Base-by-base conservation (phyloP, 176 grass and related monocot genomes). In the Avena sativa region DNA sequence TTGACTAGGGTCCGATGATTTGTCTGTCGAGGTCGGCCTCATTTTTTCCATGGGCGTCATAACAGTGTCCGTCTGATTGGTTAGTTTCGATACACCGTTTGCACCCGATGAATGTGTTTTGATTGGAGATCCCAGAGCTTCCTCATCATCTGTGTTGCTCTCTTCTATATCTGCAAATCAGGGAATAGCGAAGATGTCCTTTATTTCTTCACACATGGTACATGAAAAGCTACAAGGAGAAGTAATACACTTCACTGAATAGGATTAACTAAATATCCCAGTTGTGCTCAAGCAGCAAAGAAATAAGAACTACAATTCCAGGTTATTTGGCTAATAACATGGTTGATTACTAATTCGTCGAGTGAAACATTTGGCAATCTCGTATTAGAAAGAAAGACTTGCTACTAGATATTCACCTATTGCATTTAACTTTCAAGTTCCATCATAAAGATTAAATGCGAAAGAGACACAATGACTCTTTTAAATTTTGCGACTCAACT, bases 131-230 rank as follows among this genome's bases (percentile, higher is more conserved):
- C 58, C 81, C 50, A 46, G 62, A 78, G 44, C 16, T 67, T 74
- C 66, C 21, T 81, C 68, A 67, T 81, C 74, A 61, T 68, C 38
- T 20, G 87, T 62, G 20, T 17, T n/a, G 28, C 82, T 85, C 20
- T 28, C 28, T 21, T 46, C 30, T 63, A 58, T 83, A 48, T 66
- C 89, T 90, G 74, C 80, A 86, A 83, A 43, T 61, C n/a, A 72
- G 13, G 65, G 13, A 75, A 59, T n/a, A 74, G 21, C 15, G 4
- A 71, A 53, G 32, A 73, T 79, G 49, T 59, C 25, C 12, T 28
- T 28, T 53, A n/a, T 44, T 58, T 38, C 21, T 15, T 62, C 76
- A 85, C 20, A 80, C 0, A 40, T 6, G 32, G 70, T 66, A 67
- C 15, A 82, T 44, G 34, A 16, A 67, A 66, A 19, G 59, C 15